Conservation (phyloP, 331 rosid genomes). For the Prunus yedoensis region DNA sequence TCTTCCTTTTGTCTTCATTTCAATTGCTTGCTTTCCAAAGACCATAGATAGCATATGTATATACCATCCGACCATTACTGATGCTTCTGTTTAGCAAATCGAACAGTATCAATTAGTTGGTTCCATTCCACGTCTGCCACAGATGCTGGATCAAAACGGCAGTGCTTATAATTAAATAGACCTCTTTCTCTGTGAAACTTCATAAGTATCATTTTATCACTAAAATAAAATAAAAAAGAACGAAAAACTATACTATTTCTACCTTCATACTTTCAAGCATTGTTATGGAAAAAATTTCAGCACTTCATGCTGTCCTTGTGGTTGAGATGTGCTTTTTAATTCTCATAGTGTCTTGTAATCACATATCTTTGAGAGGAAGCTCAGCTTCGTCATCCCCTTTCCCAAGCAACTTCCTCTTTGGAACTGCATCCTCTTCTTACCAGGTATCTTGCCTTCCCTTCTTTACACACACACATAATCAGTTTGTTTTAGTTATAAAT, state of each 20-base stretch:
- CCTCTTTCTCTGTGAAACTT: too few species aligned
- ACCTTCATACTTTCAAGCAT: too few species aligned
- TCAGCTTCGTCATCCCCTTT: conserved; percentile 34
- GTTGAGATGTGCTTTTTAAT: conserved; percentile 21
- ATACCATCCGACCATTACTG: too few species aligned
- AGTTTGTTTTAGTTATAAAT: too few species aligned
- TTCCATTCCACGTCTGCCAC: background rate
- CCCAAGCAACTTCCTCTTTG: conserved; percentile 55
- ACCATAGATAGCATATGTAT: too few species aligned
- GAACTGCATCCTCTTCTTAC: conserved; percentile 72
- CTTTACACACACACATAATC: too few species aligned
- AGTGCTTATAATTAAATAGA: background rate
- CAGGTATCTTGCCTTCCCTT: conserved; percentile 34
- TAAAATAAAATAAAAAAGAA: too few species aligned
- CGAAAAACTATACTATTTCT: too few species aligned
- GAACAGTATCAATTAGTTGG: too few species aligned
- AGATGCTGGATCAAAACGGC: background rate
- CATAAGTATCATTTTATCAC: too few species aligned
- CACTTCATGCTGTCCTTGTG: conserved; percentile 12
- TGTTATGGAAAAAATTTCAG: conserved; percentile 40
- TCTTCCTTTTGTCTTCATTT: background rate
- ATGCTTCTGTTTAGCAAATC: too few species aligned
- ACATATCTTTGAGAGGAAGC: conserved; percentile 9
- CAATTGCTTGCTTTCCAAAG: too few species aligned
- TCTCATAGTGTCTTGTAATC: conserved; percentile 18